Percentiles rank a stretch among this genome's conserved stretches.
Evolutionary conservation across 1,284 basidiomycete genomes (phyloP).

Genomic region (Rhodotorula mucilaginosa): DNA sequence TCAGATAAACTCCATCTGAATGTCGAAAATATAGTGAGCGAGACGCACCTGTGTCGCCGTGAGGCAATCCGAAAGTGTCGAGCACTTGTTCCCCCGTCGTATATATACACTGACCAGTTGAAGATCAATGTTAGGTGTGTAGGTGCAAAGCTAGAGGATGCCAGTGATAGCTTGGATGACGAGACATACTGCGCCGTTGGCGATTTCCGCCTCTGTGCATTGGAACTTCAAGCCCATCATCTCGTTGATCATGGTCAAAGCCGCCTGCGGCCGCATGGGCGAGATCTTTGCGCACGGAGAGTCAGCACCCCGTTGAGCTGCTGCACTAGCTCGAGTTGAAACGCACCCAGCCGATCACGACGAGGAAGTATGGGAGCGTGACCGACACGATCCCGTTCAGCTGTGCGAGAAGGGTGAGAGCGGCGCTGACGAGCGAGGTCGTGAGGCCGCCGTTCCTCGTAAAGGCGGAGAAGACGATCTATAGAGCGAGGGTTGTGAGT

Average conservation of each 20-base stretch:
- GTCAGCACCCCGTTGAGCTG: neutral
- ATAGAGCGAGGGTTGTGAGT: conserved; percentile 6
- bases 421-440: conserved; percentile 49
- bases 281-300: conserved; percentile 28
- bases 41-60: conserved; percentile 23
- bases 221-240: conserved; percentile 48
- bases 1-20: neutral
- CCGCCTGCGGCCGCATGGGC: conserved; percentile 46
- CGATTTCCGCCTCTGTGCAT: conserved; percentile 48
- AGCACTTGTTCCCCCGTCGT: conserved; percentile 52
- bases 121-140: no score
- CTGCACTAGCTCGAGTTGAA: neutral
- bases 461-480: conserved; percentile 45
- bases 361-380: conserved; percentile 51
- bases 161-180: no score
- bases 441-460: conserved; percentile 44
- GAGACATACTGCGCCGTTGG: conserved; percentile 40
- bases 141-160: no score
- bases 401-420: conserved; percentile 46
- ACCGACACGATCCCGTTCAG: conserved; percentile 52
- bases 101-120: conserved; percentile 46
- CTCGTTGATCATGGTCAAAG: conserved; percentile 54
- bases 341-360: conserved; percentile 48
- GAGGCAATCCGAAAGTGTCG: conserved; percentile 22
- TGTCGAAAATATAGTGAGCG: neutral